Base-by-base conservation (phyloP, 345 rosid species). In the Eucalyptus pauciflora region DNA sequence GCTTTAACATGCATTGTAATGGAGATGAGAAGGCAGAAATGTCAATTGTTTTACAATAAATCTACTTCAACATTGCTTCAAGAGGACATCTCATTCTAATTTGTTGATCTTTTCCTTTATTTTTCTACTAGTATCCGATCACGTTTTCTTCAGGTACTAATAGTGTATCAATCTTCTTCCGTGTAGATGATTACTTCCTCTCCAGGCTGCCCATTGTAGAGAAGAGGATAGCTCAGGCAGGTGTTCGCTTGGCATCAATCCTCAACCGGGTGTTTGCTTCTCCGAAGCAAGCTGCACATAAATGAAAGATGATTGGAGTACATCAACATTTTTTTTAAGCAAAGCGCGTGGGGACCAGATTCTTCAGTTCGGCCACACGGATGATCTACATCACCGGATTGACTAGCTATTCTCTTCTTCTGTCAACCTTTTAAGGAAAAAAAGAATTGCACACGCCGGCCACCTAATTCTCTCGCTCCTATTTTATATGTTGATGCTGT, bases 141-240 rank as follows among this genome's bases (percentile, higher is more conserved):
- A 9, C 37, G 25, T 71, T 11, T 41, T 41, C 41, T 41, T 41
- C 27, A 67, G 6, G 18, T 67, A 48, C 54, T 50, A 81, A 87
- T 10, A 16, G 86, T 15, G 33, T 67, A 8, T 89, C 86, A 33
- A 62, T 52, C 87, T 67, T 90, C 88, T 71, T 89, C 33, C 20
- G 33, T 87, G 88, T 90, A 96, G 99, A 97, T 89, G 98, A 93
- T 49, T 96, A 95, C 92, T 96, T 96, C 90, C 93, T 93, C 24
- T 94, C 99, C 87, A 96, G 98, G 81, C 90, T 96, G 91, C 99
- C 99, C 18, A 20, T 96, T 6, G 97, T 96, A 90, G 96, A 95
- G 93, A 92, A 94, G 91, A 94, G 98, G 90, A 94, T 96, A 64
- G 99, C 99, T 25, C 98, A 97, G 93, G 96, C 93, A 7, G 96